phyloP scores from a whole-genome alignment of 208 protist species.

The Leptomonas seymouri region DNA sequence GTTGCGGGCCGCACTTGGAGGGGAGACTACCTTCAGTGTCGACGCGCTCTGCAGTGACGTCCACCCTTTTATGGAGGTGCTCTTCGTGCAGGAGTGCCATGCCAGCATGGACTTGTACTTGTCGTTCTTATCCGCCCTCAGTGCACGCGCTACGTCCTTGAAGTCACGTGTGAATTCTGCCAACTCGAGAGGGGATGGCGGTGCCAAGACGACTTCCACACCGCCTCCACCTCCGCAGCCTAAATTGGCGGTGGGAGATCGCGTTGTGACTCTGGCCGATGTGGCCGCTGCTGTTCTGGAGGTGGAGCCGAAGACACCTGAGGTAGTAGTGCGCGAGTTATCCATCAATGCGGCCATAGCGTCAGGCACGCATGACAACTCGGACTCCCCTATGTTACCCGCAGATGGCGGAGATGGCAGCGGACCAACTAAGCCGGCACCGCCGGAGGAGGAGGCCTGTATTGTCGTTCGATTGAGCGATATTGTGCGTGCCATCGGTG shows the following conservation, averaged over 20 bases:
- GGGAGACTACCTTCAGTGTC: conserved; percentile 71
- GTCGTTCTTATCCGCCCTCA: conserved; percentile 53
- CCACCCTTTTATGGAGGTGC: conserved; percentile 66
- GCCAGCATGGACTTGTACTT: conserved; percentile 60
- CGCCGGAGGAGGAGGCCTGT: conserved; percentile 14
- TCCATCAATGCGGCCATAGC: conserved; percentile 45
- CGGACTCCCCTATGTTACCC: background rate
- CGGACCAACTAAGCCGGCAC: background rate
- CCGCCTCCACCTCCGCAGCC: background rate
- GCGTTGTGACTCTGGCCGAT: conserved; percentile 47
- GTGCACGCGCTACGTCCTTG: conserved; percentile 25
- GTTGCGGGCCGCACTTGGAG: conserved; percentile 53
- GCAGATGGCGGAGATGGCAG: background rate
- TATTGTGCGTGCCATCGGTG: conserved; percentile 50
- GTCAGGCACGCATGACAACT: conserved; percentile 3
- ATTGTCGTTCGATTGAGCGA: conserved; percentile 58
- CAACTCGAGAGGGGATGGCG: background rate
- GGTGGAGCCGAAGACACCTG: conserved; percentile 72
- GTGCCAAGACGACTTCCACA: background rate
- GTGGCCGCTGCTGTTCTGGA: conserved; percentile 53
- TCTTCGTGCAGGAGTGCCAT: conserved; percentile 76
- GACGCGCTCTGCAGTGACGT: conserved; percentile 37
- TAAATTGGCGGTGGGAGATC: conserved; percentile 21
- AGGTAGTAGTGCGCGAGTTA: conserved; percentile 68
- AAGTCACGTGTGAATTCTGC: conserved; percentile 7